A percentile compares a stretch with the other conserved stretches of the same genome.
Conservation (phyloP, 495 filamentous ascomycete species). For the Aspergillus egyptiacus region DNA sequence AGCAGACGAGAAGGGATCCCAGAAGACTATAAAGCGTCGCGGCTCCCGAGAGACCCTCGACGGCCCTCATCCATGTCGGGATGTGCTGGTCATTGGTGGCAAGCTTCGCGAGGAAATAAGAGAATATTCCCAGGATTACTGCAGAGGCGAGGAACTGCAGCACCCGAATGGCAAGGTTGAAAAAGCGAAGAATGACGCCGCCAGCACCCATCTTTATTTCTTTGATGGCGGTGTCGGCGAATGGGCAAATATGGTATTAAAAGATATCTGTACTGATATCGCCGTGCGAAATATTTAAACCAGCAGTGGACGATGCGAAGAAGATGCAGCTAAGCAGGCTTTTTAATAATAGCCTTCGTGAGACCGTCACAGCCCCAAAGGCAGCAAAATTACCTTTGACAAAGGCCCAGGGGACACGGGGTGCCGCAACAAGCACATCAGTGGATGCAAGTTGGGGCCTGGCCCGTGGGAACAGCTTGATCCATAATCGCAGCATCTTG, state of each 20-base stretch:
- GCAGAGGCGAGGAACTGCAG: slow-evolving; percentile 67
- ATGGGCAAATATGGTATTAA: not conserved
- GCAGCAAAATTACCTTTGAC: slow-evolving; percentile 21
- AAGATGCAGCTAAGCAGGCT: not conserved
- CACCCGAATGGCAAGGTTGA: slow-evolving; percentile 57
- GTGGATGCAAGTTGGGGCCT: slow-evolving; percentile 8
- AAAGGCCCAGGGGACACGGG: slow-evolving; percentile 10
- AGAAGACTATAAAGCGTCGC: slow-evolving; percentile 66
- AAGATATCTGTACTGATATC: not conserved
- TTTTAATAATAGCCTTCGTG: too few relatives aligned
- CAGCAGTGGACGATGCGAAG: not conserved
- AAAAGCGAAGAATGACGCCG: slow-evolving; percentile 55
- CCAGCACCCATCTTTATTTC: slow-evolving; percentile 37
- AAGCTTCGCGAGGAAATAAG: slow-evolving; percentile 51
- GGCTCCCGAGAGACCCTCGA: slow-evolving; percentile 73
- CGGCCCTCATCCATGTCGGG: slow-evolving; percentile 61
- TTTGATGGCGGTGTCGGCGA: not conserved
- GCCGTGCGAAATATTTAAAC: not conserved
- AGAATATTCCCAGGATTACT: slow-evolving; percentile 74
- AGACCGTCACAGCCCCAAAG: slow-evolving; percentile 9
- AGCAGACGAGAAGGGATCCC: slow-evolving; percentile 68
- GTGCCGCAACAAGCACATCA: slow-evolving; percentile 12
- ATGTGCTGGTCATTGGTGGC: slow-evolving; percentile 53
- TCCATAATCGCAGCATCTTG: not conserved
- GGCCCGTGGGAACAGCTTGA: not conserved